These are phyloP conservation scores for Penicillium paradoxum DNA, from an alignment of 495 filamentous ascomycete species.

Conservation along the genomic window DNA sequence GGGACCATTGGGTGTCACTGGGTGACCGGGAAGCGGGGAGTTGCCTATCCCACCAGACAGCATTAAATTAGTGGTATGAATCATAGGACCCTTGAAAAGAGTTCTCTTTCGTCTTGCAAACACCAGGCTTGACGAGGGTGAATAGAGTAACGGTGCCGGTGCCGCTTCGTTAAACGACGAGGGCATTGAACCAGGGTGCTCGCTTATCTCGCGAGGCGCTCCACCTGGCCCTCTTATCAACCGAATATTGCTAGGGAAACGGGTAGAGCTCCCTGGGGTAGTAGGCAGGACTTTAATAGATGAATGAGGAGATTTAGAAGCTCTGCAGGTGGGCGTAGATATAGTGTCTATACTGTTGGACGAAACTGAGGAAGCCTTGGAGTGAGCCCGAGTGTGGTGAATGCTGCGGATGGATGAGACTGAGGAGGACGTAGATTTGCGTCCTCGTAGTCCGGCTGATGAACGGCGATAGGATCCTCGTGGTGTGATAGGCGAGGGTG, in stretches of 20 bases:
- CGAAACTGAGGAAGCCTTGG: slow-evolving; percentile 89
- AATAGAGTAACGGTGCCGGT: slow-evolving; percentile 38
- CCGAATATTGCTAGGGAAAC: slow-evolving; percentile 83
- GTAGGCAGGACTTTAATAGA: slow-evolving; percentile 93
- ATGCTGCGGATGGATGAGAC: slow-evolving; percentile 90
- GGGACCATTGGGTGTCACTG: slow-evolving; percentile 44
- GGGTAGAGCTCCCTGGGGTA: slow-evolving; percentile 68
- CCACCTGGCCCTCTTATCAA: slow-evolving; percentile 59
- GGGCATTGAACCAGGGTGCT: slow-evolving; percentile 24
- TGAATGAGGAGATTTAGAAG: slow-evolving; percentile 71
- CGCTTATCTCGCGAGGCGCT: slow-evolving; percentile 26
- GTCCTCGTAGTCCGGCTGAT: slow-evolving; percentile 72
- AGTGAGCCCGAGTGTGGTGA: slow-evolving; percentile 80
- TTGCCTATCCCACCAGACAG: slow-evolving; percentile 33
- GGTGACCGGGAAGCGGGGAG: slow-evolving; percentile 32
- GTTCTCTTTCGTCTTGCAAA: slow-evolving; percentile 90
- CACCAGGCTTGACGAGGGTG: slow-evolving; percentile 60
- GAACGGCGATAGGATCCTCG: slow-evolving; percentile 74
- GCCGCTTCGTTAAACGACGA: slow-evolving; percentile 38
- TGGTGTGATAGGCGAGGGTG: slow-evolving; percentile 84
- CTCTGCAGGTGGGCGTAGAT: slow-evolving; percentile 60
- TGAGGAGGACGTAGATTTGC: slow-evolving; percentile 95
- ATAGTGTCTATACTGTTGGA: slow-evolving; percentile 69
- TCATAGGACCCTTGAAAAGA: slow-evolving; percentile 81
- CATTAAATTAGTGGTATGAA: slow-evolving; percentile 50